Evolutionary conservation across 2,329 filamentous ascomycete species (phyloP), one percentile per base, ranked within the genome.

Genomic region (Dactylonectria estremocensis): DNA sequence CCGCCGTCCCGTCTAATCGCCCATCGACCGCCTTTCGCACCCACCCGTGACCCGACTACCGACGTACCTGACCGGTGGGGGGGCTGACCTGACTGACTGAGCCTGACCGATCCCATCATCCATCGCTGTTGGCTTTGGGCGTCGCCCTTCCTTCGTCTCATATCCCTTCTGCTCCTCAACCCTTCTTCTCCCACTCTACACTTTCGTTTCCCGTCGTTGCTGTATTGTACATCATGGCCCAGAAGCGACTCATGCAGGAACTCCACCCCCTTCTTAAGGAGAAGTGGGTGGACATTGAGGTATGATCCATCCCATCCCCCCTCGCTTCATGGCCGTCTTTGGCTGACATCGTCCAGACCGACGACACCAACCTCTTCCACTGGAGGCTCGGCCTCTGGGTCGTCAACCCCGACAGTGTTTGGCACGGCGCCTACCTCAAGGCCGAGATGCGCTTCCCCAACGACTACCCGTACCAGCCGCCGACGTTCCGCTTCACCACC

Each of bases 311-410:
- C 35, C 43, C 43, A 46, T 33, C 10, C 22, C 43, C 13, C 13
- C 31, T 8, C 13, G 18, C 20, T 20, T 53, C 43, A n/a, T 48
- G 6, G 13, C 16, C 8, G 20, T 28, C 28, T 45, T 28, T n/a
- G 28, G 37, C 53, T 69, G 40, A 56, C 24, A 63, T 28, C 24
- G 24, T 7, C 24, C 76, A 96, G 89, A 86, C 95, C 40, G 89
- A 94, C 71, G 89, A 95, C 76, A 88, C 91, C n/a, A 94, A 96
- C 79, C 90, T 98, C 69, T 92, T 97, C 78, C 88, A 91, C 71
- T 98, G 96, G 95, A 91, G 90, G 68, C 86, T 98, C 54, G 95
- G 93, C 3, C 89, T 99, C 65, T 95, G 97, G 84, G 94, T 98
- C 43, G 89, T 98, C 76, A 98, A 98, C 81, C 90, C 93, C 0